Base-by-base conservation (phyloP, 2,329 filamentous ascomycete species). In the Botrytis byssoidea region DNA sequence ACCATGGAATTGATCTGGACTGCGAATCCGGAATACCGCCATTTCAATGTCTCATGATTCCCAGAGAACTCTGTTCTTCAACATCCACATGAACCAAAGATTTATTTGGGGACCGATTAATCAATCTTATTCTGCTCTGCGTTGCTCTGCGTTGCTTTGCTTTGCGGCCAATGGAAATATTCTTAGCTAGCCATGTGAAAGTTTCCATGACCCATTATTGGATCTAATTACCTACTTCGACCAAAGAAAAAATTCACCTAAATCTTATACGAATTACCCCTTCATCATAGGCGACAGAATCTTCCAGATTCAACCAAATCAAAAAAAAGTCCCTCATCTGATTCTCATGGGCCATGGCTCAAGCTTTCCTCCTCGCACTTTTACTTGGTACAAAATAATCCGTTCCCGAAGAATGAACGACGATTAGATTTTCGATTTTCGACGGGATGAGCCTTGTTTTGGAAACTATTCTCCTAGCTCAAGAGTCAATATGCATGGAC, bases 1-100 rank as follows among this genome's bases (percentile, higher is more conserved):
- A 37, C 32, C 6, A 35, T 66, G 25, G 46, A 29, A 22, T 40
- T 37, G 25, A 55, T 55, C 65, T 68, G 65, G 65, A 55, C 65
- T 68, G 46, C 32, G 32, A 57, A n/a, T 40, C 10, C 25, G 46
- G 22, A 51, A 68, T 55, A 68, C 65, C 65, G 65, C 65, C 65
- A 68, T 68, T 67, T 67, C 46, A 40, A 67, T 67, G 65, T 67
- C 46, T 67, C 65, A 67, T 67, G 18, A 14, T 67, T 55, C 61
- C 61, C 37, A 29, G 37, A 64, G 40, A 29, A 64, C n/a, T 64
- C 25, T 9, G 25, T 18, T 42, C 44, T 42, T 29, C 25, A 10
- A 64, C 60, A 64, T 64, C 60, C 60, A 64, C 60, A 64, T 42
- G 46, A 67, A 67, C 65, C 46, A 67, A 40, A 67, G 37, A 29